Evolutionary conservation across 2,329 filamentous ascomycete species (phyloP), one percentile per base, ranked within the genome.

Genomic region (Graphilbum fragrans): DNA sequence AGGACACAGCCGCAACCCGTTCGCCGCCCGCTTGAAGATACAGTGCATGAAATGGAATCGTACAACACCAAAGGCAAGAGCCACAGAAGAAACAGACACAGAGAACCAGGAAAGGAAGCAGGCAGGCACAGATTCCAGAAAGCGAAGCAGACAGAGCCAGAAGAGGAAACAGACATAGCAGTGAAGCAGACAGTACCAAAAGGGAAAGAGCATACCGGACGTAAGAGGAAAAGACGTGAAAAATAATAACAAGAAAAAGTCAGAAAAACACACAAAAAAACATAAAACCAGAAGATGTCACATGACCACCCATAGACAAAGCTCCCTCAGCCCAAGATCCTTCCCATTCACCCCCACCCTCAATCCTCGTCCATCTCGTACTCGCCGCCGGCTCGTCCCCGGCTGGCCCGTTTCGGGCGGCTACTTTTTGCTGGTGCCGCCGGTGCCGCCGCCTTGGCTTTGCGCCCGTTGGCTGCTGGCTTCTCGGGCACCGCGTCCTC

Each of bases 281-380:
- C 17, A 38, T 31, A 38, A 19, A 31, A 38, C 18, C 19, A 39
- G 33, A 33, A 33, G 12, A 19, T 18, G 8, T 31, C 23, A 6
- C 10, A 18, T 39, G 21, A 17, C 23, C 23, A 8, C 25, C 25
- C 19, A 22, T 39, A 11, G 5, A 16, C 16, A n/a, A 5, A 4
- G n/a, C 11, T 7, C 17, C 8, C 6, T 39, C 37, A 19, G 22
- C 17, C 17, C 25, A 22, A 8, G 29, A 32, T 18, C 8, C 2
- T 21, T 25, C 35, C 19, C 5, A 10, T 7, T 25, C 19, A n/a
- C 12, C 5, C 31, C 38, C 6, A 3, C 6, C n/a, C 32, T 34
- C 27, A 35, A 32, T 43, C 43, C 32, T 43, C 40, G 11, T 45
- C 45, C 38, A 27, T 39, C 17, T 10, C 43, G 12, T 44, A 44